Percentiles rank a stretch among this genome's conserved stretches.
Evolutionary conservation across 768 basidiomycete species (phyloP).

Genomic region (Guyanaporus albipodus): DNA sequence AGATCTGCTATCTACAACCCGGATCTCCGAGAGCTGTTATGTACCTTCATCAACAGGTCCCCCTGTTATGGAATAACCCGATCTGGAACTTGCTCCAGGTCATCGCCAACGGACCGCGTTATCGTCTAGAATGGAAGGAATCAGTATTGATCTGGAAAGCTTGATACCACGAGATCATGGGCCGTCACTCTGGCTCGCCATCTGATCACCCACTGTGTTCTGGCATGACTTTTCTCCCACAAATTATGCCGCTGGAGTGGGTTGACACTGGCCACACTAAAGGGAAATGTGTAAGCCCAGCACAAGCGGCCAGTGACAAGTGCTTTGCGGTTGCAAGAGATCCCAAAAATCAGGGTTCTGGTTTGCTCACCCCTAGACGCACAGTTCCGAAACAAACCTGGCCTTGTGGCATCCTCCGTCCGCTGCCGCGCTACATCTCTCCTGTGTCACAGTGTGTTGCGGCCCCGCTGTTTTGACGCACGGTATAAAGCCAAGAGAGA

Average conservation of each 20-base stretch:
- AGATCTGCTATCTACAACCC: neutral
- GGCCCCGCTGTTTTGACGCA: constrained; percentile 3
- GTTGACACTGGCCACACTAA: constrained; percentile 1
- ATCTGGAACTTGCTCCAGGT: constrained; percentile 9
- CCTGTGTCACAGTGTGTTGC: neutral
- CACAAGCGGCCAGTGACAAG: constrained; percentile 3
- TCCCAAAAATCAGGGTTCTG: constrained; percentile 16
- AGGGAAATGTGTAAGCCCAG: constrained; percentile 6
- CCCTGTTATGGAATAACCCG: neutral
- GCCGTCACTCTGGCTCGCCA: constrained; percentile 8
- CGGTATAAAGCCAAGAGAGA: constrained; percentile 20
- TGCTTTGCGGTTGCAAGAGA: constrained; percentile 14
- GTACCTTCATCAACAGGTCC: neutral
- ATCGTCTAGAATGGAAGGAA: constrained; percentile 21
- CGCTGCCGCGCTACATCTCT: constrained; percentile 10
- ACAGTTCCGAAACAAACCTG: constrained; percentile 14
- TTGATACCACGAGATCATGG: constrained; percentile 21
- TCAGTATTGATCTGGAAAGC: constrained; percentile 1
- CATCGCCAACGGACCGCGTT: constrained; percentile 10
- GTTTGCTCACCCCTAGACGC: constrained; percentile 14
- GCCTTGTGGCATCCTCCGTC: constrained; percentile 11
- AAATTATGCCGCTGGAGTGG: constrained; percentile 3
- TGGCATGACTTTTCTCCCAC: constrained; percentile 21
- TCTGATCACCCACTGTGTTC: constrained; percentile 1
- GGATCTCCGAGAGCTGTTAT: constrained; percentile 6